Conservation (phyloP, 177 flowering plant genomes). For the Telopea speciosissima region DNA sequence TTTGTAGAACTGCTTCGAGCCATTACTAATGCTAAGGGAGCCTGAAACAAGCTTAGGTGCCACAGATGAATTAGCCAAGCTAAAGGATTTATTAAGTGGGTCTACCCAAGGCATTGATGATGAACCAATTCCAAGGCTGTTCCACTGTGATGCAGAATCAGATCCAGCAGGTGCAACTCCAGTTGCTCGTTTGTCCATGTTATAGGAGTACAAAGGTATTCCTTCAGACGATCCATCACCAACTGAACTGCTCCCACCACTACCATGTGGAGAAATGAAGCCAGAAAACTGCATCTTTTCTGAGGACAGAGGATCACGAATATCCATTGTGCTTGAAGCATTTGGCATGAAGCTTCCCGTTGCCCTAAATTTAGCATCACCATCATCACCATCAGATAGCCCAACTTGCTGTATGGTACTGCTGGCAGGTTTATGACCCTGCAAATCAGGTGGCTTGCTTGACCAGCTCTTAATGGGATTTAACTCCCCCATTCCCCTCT, state of each 20-base stretch:
- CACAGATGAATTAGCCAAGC: conserved; percentile 67
- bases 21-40: conserved; percentile 51
- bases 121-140: conserved; percentile 52
- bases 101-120: conserved; percentile 79
- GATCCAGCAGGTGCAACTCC: conserved; percentile 43
- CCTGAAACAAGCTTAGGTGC: conserved; percentile 85
- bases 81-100: conserved; percentile 56
- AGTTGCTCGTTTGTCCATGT: conserved; percentile 53
- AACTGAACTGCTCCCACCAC: conserved; percentile 53
- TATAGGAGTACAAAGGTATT: conserved; percentile 87
- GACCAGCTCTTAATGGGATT: conserved; percentile 46
- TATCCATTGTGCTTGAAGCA: conserved; percentile 36
- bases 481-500: conserved; percentile 39
- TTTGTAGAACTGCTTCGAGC: conserved; percentile 71
- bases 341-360: conserved; percentile 37
- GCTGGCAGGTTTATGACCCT: conserved; percentile 25
- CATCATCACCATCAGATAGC: conserved; percentile 30
- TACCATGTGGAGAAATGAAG: conserved; percentile 61
- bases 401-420: conserved; percentile 26
- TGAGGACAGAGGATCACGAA: conserved; percentile 43
- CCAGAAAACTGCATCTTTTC: conserved; percentile 90
- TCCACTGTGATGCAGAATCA: conserved; percentile 53
- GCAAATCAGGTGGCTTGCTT: conserved; percentile 35
- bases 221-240: conserved; percentile 78
- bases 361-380: conserved; percentile 42